phyloP scores from a whole-genome alignment of 345 rosid species.

The Leavenworthia alabamica region DNA sequence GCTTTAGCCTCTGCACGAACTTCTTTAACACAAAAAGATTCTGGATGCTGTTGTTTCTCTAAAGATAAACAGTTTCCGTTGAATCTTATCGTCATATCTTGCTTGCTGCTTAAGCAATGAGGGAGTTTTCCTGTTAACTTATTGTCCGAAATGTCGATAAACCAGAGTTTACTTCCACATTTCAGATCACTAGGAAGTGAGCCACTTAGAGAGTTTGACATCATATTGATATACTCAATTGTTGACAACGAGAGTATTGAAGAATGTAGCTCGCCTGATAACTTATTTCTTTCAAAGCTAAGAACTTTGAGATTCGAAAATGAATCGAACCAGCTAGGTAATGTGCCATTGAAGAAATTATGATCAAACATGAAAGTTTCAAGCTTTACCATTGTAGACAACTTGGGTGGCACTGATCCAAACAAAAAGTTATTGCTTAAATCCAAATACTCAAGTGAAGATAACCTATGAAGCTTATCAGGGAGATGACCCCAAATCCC shows the following conservation, averaged over 20 bases:
- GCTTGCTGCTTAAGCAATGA: constrained; percentile 40
- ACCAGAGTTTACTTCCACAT: constrained; percentile 48
- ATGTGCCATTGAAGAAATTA: constrained; percentile 57
- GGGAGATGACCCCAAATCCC: constrained; percentile 82
- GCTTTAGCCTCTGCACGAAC: constrained; percentile 17
- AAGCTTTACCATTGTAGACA: constrained; percentile 56
- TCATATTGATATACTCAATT: constrained; percentile 52
- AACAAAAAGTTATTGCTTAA: constrained; percentile 59
- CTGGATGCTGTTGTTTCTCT: constrained; percentile 38
- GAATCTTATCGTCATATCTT: constrained; percentile 26
- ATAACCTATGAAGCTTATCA: constrained; percentile 58
- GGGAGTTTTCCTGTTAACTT: constrained; percentile 55
- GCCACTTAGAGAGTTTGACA: constrained; percentile 48
- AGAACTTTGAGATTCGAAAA: constrained; percentile 44
- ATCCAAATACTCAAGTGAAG: constrained; percentile 59
- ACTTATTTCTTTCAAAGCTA: constrained; percentile 44
- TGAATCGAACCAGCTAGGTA: constrained; percentile 50
- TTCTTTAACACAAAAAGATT: constrained; percentile 45
- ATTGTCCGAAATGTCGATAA: constrained; percentile 55
- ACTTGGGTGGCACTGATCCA: constrained; percentile 60
- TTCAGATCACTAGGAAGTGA: constrained; percentile 40
- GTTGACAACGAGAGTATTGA: constrained; percentile 46
- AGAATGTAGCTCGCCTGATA: constrained; percentile 45
- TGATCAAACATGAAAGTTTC: constrained; percentile 46
- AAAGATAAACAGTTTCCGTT: constrained; percentile 57